Percentiles rank a stretch among this genome's conserved stretches.
Evolutionary conservation across 2,329 filamentous ascomycete species (phyloP).

Genomic region (Fragosphaeria purpurea): DNA sequence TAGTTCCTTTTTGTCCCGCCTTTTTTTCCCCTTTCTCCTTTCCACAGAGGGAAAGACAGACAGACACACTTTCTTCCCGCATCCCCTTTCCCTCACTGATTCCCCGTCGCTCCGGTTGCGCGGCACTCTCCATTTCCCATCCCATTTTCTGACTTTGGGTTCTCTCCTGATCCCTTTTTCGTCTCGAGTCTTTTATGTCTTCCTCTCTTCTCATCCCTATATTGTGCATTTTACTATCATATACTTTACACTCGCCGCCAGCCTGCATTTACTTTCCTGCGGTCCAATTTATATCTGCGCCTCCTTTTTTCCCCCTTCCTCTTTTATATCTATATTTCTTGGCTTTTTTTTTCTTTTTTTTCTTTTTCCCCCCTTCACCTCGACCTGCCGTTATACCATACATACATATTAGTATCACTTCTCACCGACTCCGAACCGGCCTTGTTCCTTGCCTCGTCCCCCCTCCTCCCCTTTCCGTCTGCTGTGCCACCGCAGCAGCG

Average conservation of each 20-base stretch:
- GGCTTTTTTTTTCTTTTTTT: neutral
- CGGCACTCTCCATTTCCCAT: neutral
- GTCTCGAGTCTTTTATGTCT: neutral
- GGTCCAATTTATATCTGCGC: neutral
- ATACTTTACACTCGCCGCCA: no score
- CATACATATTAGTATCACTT: neutral
- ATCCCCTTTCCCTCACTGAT: no score
- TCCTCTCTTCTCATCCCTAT: neutral
- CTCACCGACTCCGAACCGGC: neutral
- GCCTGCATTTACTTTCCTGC: no score
- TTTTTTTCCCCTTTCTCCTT: no score
- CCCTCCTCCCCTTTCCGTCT: neutral
- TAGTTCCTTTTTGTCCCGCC: no score
- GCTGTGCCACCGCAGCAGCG: no score
- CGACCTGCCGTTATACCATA: neutral
- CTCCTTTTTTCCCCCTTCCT: neutral
- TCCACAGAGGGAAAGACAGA: no score
- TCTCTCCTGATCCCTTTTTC: slow-evolving; percentile 1
- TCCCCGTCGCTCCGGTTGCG: no score
- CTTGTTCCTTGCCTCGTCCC: neutral
- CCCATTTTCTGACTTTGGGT: neutral
- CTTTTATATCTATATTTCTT: neutral
- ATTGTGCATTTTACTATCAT: no score
- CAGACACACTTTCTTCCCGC: no score
- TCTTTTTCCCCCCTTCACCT: neutral